A percentile compares a stretch with the other conserved stretches of the same genome.
Conservation (phyloP, 2,329 filamentous ascomycete species). For the Didymella arachidicola region DNA sequence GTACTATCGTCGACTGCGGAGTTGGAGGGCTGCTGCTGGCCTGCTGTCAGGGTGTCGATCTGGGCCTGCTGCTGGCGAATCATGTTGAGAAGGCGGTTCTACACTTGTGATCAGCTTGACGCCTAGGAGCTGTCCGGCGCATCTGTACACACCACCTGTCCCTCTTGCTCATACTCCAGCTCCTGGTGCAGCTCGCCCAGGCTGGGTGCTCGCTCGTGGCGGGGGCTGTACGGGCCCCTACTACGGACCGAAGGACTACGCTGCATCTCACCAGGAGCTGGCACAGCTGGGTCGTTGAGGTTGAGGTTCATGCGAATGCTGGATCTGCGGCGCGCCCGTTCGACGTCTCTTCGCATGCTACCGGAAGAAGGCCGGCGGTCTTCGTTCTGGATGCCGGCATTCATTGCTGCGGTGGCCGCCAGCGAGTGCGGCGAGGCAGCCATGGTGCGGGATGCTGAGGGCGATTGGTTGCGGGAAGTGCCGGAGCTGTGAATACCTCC, state of each 20-base stretch:
- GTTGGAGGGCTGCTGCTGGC: constrained; percentile 51
- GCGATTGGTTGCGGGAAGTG: constrained; percentile 34
- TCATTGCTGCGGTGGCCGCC: constrained; percentile 78
- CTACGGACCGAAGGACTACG: constrained; percentile 49
- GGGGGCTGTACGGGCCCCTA: constrained; percentile 40
- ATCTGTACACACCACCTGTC: constrained; percentile 68
- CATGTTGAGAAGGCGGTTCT: constrained; percentile 80
- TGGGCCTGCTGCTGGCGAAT: constrained; percentile 79
- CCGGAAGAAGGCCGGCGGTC: constrained; percentile 57
- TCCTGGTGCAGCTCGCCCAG: constrained; percentile 81
- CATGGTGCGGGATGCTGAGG: constrained; percentile 52
- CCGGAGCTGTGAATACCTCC: not conserved
- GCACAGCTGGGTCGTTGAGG: constrained; percentile 73
- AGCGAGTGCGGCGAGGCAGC: constrained; percentile 74
- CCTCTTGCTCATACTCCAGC: constrained; percentile 80
- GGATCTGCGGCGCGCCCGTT: constrained; percentile 67
- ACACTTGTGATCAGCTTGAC: not conserved
- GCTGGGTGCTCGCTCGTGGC: constrained; percentile 73
- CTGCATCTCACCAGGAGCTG: constrained; percentile 74
- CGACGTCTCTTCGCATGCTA: constrained; percentile 55
- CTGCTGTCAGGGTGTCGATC: constrained; percentile 64
- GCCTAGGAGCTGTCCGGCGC: not conserved
- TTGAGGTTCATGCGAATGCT: constrained; percentile 76
- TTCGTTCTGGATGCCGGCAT: constrained; percentile 75
- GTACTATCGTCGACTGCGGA: constrained; percentile 62